Conservation (phyloP, 164 flowering plant genomes). For the Chimonanthus salicifolius region DNA sequence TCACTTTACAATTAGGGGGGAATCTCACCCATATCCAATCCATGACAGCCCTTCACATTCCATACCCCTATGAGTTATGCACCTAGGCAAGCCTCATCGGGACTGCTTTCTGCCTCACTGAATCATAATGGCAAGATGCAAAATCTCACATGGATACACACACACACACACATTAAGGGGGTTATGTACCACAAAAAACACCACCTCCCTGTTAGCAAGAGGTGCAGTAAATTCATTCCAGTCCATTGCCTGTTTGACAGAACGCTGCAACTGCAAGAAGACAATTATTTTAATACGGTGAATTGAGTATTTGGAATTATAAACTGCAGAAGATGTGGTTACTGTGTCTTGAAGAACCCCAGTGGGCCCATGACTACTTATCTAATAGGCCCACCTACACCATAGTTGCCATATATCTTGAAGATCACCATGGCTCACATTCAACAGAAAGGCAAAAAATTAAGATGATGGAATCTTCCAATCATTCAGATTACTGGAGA, state of each 20-base stretch:
- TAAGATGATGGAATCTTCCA: too few relatives aligned
- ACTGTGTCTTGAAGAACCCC: too few relatives aligned
- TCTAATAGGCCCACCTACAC: not conserved
- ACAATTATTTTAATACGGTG: too few relatives aligned
- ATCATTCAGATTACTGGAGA: too few relatives aligned
- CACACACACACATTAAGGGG: not conserved
- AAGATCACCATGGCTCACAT: not conserved
- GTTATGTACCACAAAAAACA: slow-evolving; percentile 57
- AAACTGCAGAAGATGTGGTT: not conserved
- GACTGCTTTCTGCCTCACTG: not conserved
- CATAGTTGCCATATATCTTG: not conserved
- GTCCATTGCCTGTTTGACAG: slow-evolving; percentile 47
- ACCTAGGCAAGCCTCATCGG: too few relatives aligned
- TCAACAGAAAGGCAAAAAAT: not conserved
- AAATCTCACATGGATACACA: not conserved
- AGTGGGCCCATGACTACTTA: not conserved
- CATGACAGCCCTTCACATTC: too few relatives aligned
- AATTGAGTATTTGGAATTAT: not conserved
- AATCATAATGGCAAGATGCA: not conserved
- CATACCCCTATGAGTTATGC: too few relatives aligned
- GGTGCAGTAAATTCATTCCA: slow-evolving; percentile 46
- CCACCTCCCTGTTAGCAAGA: slow-evolving; percentile 56
- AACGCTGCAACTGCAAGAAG: slow-evolving; percentile 56
- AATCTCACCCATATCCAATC: too few relatives aligned
- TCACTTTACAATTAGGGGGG: too few relatives aligned